Evolutionary conservation across 169 alveolate species (phyloP).

Genomic region (Cryptosporidium sp.): DNA sequence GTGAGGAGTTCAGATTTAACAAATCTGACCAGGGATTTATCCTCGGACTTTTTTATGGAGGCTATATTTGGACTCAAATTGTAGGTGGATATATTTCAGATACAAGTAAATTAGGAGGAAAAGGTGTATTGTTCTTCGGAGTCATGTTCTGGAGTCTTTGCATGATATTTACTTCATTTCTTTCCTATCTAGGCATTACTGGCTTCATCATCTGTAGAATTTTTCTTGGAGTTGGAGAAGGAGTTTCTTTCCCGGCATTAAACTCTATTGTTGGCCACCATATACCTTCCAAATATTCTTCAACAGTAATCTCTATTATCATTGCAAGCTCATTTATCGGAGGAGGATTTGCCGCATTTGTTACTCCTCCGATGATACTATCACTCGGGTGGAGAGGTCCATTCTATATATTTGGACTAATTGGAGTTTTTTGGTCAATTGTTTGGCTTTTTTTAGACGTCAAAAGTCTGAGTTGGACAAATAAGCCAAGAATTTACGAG

Average conservation of each 20-base stretch:
- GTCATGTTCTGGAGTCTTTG: slow-evolving; percentile 69
- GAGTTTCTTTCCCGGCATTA: slow-evolving; percentile 71
- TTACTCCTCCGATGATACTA: slow-evolving; percentile 64
- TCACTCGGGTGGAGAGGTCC: slow-evolving; percentile 67
- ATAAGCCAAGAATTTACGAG: slow-evolving; percentile 30
- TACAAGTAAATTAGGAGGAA: slow-evolving; percentile 50
- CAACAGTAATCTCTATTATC: slow-evolving; percentile 51
- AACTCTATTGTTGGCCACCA: slow-evolving; percentile 59
- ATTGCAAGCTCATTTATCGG: slow-evolving; percentile 70
- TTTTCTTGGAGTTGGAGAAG: slow-evolving; percentile 63
- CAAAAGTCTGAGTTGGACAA: slow-evolving; percentile 22
- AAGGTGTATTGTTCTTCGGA: slow-evolving; percentile 62
- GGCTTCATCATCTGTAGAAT: slow-evolving; percentile 58
- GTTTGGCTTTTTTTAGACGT: slow-evolving; percentile 67
- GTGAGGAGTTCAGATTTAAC: slow-evolving; percentile 42
- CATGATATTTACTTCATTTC: slow-evolving; percentile 39
- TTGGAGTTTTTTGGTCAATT: slow-evolving; percentile 64
- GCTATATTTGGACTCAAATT: slow-evolving; percentile 73
- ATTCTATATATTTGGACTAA: slow-evolving; percentile 49
- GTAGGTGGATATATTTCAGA: slow-evolving; percentile 65
- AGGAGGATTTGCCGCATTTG: slow-evolving; percentile 69
- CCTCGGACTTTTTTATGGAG: slow-evolving; percentile 63
- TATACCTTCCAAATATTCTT: slow-evolving; percentile 39
- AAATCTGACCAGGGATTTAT: slow-evolving; percentile 72
- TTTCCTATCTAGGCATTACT: slow-evolving; percentile 18